Base-by-base conservation (phyloP, 208 protist genomes). In the Borovskyia barvae region DNA sequence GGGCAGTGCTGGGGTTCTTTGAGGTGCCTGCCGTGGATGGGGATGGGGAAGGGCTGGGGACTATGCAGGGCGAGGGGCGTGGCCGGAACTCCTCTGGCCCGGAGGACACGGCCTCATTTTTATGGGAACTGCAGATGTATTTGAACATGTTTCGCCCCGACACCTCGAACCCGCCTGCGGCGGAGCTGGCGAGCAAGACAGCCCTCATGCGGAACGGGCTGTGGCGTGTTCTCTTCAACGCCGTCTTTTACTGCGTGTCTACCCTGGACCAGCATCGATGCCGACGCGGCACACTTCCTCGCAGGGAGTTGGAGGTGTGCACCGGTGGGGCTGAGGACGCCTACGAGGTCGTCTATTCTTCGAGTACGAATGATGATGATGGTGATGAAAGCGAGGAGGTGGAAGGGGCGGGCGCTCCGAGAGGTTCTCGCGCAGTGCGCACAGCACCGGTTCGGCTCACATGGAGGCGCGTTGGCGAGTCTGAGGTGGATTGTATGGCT, bases 151-250 rank as follows among this genome's bases (percentile, higher is more conserved):
- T 40, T 26, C 11, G 17, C 36, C 17, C 26, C 0, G 54, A 63
- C 41, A 17, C 11, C 4, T 6, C 25, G 11, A 28, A 14, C 7
- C 19, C 29, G 22, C 43, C 63, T 9, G 22, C 12, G 0, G 49
- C 42, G 2, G 33, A 14, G n/a, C 24, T 56, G 1, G 39, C 11
- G 9, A 57, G 28, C 4, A 22, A 39, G n/a, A 46, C 63, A 4
- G 49, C 15, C 6, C 35, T 65, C 30, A 35, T 79, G 24, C 58
- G 61, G 36, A 80, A 80, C 40, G 79, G 59, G 22, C 63, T 85
- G 12, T 85, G 74, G 74, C 63, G 53, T 7, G 63, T 76, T 8
- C 39, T 91, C 1, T 87, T 82, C 52, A 91, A 91, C 64, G 71
- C 77, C 1, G 58, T 77, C 5, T 83, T 85, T 48, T 91, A 87